phyloP scores from a whole-genome alignment of 345 rosid species.

The Sonneratia caseolaris region DNA sequence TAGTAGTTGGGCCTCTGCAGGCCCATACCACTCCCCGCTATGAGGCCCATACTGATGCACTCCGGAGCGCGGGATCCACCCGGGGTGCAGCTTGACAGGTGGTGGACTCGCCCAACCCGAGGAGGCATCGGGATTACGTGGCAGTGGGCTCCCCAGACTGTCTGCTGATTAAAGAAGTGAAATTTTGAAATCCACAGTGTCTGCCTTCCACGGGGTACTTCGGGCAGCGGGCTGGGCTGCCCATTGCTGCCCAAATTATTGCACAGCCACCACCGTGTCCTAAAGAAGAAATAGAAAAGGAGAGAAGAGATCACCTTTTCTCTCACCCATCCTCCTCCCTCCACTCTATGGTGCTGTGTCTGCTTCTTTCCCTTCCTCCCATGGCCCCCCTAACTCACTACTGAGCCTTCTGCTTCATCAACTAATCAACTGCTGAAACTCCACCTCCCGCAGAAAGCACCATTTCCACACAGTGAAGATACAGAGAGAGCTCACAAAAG shows the following conservation, averaged over 20 bases:
- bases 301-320: background rate
- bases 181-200: background rate
- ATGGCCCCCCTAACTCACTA: background rate
- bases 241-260: conserved; percentile 8
- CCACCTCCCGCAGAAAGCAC: background rate
- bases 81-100: too few species aligned
- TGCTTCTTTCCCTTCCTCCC: background rate
- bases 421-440: background rate
- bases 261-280: conserved; percentile 1
- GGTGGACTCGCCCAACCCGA: too few species aligned
- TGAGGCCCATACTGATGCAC: too few species aligned
- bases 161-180: too few species aligned
- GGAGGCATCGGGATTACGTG: too few species aligned
- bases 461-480: background rate
- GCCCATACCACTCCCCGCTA: too few species aligned
- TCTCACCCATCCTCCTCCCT: background rate
- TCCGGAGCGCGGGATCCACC: too few species aligned
- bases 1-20: too few species aligned
- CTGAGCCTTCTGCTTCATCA: background rate
- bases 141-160: too few species aligned
- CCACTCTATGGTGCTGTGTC: background rate
- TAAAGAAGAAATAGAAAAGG: background rate
- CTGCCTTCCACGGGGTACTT: background rate
- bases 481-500: background rate
- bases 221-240: conserved; percentile 7